These are phyloP conservation scores for Fagopyrum homotropicum DNA, from an alignment of 148 eudicot genomes.

Conservation along the genomic window DNA sequence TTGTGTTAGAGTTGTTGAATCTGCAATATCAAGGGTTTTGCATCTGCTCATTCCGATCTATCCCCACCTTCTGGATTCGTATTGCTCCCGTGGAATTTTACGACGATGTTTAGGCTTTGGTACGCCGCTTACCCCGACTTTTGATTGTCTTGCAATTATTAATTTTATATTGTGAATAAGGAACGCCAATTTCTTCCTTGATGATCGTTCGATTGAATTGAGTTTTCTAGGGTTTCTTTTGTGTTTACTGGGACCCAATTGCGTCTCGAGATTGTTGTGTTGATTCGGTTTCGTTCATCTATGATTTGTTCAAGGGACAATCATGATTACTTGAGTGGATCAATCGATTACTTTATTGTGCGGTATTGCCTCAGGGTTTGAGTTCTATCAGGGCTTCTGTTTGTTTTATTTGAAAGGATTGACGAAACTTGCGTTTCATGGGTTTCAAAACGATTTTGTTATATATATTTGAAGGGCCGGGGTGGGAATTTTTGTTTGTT, in stretches of 20 bases:
- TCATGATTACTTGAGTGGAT: neutral
- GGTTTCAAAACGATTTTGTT: neutral
- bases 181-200: neutral
- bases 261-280: neutral
- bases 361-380: neutral
- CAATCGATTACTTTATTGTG: neutral
- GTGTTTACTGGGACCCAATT: neutral
- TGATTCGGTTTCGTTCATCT: neutral
- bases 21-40: neutral
- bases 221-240: slow-evolving; percentile 1
- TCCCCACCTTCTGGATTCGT: neutral
- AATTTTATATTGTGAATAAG: neutral
- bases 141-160: neutral
- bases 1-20: neutral
- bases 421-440: too few species aligned
- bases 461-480: neutral
- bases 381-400: neutral
- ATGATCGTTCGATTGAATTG: neutral
- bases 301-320: neutral
- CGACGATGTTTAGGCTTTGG: slow-evolving; percentile 11
- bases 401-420: too few species aligned
- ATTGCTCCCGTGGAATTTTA: neutral
- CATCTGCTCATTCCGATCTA: neutral
- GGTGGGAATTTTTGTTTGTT: neutral
- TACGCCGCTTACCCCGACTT: neutral